Conservation (phyloP, 345 rosid species). For the Tarenaya hassleriana region DNA sequence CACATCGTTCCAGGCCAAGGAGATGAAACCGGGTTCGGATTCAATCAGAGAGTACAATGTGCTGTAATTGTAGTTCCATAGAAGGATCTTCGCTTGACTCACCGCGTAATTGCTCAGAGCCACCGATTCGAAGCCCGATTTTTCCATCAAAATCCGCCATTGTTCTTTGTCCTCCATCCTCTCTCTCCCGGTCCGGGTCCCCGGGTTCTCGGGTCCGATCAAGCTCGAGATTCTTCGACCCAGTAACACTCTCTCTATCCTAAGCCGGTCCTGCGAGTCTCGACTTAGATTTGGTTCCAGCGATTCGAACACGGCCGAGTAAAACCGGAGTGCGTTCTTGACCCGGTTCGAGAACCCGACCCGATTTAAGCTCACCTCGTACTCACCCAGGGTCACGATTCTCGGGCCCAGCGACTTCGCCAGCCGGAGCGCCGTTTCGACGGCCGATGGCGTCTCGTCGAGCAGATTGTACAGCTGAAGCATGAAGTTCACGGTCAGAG, state of each 20-base stretch:
- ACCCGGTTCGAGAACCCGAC: constrained; percentile 52
- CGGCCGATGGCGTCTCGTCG: constrained; percentile 43
- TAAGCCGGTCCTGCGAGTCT: constrained; percentile 51
- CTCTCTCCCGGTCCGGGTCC: constrained; percentile 46
- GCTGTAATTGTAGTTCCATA: constrained; percentile 77
- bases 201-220: constrained; percentile 47
- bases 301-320: constrained; percentile 70
- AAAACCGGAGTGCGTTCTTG: constrained; percentile 55
- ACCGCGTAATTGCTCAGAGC: constrained; percentile 66
- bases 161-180: constrained; percentile 66
- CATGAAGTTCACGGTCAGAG: constrained; percentile 77
- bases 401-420: constrained; percentile 59
- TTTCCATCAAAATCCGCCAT: constrained; percentile 71
- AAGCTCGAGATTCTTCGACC: constrained; percentile 56
- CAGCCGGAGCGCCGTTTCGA: constrained; percentile 53
- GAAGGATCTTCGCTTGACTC: constrained; percentile 69
- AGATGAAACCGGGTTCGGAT: constrained; percentile 66
- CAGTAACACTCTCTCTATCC: constrained; percentile 54
- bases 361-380: constrained; percentile 67
- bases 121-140: constrained; percentile 58
- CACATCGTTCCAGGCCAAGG: constrained; percentile 75
- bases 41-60: constrained; percentile 48
- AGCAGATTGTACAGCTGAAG: constrained; percentile 67
- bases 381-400: constrained; percentile 76
- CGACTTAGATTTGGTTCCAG: constrained; percentile 63